These are phyloP conservation scores for Cyclotella distinguenda DNA, from an alignment of 108 stramenopile genomes.

Conservation along the genomic window DNA sequence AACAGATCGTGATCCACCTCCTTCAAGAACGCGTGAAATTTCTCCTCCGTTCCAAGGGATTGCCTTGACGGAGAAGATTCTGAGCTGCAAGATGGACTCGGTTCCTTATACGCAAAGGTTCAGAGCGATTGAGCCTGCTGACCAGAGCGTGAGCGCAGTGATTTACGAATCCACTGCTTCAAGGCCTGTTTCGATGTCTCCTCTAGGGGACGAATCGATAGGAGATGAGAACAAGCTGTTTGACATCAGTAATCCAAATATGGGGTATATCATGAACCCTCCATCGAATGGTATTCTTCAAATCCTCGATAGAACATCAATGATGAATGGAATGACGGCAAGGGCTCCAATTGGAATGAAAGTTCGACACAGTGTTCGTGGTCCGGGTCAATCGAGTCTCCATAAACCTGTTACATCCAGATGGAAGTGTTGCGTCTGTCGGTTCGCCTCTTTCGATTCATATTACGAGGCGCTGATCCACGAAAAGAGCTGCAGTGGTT, in stretches of 20 bases:
- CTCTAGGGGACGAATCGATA: not conserved
- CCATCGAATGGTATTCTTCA: not conserved
- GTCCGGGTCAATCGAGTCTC: not conserved
- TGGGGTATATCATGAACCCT: not conserved
- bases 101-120: not conserved
- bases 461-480: constrained; percentile 12
- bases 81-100: not conserved
- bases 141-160: not conserved
- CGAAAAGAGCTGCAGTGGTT: constrained; percentile 9
- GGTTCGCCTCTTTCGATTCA: constrained; percentile 9
- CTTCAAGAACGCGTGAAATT: not conserved
- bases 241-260: not conserved
- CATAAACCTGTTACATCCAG: not conserved
- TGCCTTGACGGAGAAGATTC: not conserved
- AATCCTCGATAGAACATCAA: too few species aligned
- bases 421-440: constrained; percentile 19
- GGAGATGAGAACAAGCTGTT: not conserved
- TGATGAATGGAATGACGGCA: not conserved
- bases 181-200: not conserved
- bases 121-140: not conserved
- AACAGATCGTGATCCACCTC: not conserved
- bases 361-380: not conserved
- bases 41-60: not conserved
- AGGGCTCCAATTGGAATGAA: not conserved
- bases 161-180: not conserved